phyloP scores from a whole-genome alignment of 331 rosid species.

The Stylosanthes scabra region DNA sequence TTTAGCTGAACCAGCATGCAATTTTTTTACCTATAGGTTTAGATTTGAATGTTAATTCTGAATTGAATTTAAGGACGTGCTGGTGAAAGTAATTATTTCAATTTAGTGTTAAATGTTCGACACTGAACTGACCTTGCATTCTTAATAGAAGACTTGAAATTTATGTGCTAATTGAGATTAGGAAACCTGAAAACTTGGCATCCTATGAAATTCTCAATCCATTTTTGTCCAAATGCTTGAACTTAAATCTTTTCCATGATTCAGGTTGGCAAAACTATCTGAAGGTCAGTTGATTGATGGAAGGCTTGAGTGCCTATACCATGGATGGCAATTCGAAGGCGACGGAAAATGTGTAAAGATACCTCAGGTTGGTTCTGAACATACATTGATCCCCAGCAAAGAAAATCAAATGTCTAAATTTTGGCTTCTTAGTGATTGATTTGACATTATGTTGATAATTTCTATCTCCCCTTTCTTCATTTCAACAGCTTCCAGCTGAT shows the following conservation, averaged over 20 bases:
- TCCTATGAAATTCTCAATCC: constrained; percentile 13
- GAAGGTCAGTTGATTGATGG: constrained; percentile 98
- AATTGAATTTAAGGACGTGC: neutral
- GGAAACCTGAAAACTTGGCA: neutral
- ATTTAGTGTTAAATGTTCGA: neutral
- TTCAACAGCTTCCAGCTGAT: constrained; percentile 80
- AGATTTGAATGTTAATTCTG: constrained; percentile 2
- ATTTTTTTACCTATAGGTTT: neutral
- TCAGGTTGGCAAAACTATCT: constrained; percentile 91
- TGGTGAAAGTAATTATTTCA: neutral
- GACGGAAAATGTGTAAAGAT: constrained; percentile 92
- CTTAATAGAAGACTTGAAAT: constrained; percentile 1
- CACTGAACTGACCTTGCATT: neutral
- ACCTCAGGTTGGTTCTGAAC: constrained; percentile 77
- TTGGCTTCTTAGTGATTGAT: neutral
- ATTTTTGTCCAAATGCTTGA: constrained; percentile 23
- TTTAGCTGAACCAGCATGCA: neutral
- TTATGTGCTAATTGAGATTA: constrained; percentile 5
- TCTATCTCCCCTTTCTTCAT: constrained; percentile 8
- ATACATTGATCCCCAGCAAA: neutral
- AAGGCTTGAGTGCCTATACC: constrained; percentile 88
- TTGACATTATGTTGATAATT: constrained; percentile 3
- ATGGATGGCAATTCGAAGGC: constrained; percentile 98
- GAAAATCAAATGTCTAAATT: neutral
- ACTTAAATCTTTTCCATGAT: constrained; percentile 19